Conservation (phyloP, 805 yeast genomes). For the Saturnispora gosingensis region DNA sequence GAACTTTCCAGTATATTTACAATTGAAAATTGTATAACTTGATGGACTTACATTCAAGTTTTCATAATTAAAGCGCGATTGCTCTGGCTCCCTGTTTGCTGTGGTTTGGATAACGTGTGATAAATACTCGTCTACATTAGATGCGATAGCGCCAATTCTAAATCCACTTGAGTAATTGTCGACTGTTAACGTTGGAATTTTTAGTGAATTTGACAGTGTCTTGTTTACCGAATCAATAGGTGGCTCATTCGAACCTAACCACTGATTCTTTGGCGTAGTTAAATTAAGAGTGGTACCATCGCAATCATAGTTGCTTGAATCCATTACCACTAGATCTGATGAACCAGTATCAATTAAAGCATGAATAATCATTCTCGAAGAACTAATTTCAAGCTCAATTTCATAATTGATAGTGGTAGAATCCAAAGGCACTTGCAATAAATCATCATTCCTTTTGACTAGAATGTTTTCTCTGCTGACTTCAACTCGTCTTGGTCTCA, state of each 20-base stretch:
- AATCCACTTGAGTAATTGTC: background rate
- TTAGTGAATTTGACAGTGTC: background rate
- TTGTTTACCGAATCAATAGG: background rate
- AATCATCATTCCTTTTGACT: background rate
- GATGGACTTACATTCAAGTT: background rate
- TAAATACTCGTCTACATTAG: background rate
- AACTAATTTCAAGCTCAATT: slow-evolving; percentile 1
- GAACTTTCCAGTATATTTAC: background rate
- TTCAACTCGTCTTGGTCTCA: background rate
- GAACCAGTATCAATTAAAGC: slow-evolving; percentile 9
- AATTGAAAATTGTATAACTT: background rate
- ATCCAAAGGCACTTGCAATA: background rate
- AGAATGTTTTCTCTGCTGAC: background rate
- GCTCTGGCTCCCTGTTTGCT: background rate
- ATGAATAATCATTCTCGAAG: background rate
- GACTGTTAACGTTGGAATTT: background rate
- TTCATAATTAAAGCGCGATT: background rate
- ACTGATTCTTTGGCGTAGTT: background rate
- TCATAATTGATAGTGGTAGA: background rate
- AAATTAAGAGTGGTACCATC: background rate
- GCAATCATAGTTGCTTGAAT: slow-evolving; percentile 4
- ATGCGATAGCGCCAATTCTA: background rate
- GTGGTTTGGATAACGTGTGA: background rate
- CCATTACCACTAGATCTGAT: slow-evolving; percentile 6
- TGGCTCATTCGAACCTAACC: background rate